Conservation (phyloP, 768 basidiomycete species). For the Mycena rebaudengoi region DNA sequence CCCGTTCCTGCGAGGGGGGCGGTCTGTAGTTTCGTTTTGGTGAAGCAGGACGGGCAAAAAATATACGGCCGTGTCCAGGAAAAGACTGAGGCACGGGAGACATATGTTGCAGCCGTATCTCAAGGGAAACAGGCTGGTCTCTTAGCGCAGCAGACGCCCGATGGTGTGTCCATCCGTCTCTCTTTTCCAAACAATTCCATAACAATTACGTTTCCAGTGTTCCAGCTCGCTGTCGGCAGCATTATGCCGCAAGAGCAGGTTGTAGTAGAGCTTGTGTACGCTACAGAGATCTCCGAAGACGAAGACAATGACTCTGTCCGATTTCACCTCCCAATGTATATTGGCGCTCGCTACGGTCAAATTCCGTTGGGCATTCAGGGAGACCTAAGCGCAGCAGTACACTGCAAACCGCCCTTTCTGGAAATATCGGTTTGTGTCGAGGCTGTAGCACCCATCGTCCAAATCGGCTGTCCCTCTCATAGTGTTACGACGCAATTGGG, state of each 20-base stretch:
- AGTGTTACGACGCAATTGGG: constrained; percentile 25
- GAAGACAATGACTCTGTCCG: constrained; percentile 18
- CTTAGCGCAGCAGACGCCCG: constrained; percentile 13
- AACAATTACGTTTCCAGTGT: constrained; percentile 2
- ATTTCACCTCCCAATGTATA: constrained; percentile 13
- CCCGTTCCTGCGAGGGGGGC: constrained; percentile 17
- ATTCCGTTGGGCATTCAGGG: no score
- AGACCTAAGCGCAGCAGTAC: no score
- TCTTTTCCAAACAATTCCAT: not conserved
- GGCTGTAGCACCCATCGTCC: constrained; percentile 18
- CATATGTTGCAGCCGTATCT: constrained; percentile 13
- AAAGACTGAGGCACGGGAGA: constrained; percentile 19
- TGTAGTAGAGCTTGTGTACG: constrained; percentile 13
- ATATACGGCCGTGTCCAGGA: constrained; percentile 22
- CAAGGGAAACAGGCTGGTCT: constrained; percentile 20
- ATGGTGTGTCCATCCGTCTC: constrained; percentile 12
- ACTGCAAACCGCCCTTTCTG: constrained; percentile 10
- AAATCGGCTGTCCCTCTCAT: constrained; percentile 25
- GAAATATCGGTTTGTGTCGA: constrained; percentile 15
- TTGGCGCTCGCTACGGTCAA: constrained; percentile 22
- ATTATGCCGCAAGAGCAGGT: constrained; percentile 13
- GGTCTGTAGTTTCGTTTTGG: constrained; percentile 15
- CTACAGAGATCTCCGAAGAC: constrained; percentile 18
- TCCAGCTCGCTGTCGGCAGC: constrained; percentile 19
- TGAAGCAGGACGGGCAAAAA: constrained; percentile 22